Percentiles rank a stretch among this genome's conserved stretches.
Evolutionary conservation across 129 eudicot genomes (phyloP).

Genomic region (Artemisia annua): DNA sequence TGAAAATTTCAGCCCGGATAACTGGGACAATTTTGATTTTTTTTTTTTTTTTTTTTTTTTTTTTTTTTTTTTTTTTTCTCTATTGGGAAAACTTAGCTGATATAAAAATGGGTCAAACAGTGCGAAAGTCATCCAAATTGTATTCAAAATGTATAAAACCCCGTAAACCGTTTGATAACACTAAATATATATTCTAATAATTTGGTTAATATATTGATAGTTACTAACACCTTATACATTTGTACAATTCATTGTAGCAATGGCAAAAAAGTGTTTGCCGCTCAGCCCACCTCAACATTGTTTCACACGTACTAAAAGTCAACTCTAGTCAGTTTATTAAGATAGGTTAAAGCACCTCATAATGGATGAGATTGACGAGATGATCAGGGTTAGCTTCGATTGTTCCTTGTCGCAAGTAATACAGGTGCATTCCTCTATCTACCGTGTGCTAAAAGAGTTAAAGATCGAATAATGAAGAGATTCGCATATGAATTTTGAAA

Average conservation of each 20-base stretch:
- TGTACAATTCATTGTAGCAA: too few species aligned
- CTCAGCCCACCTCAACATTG: too few species aligned
- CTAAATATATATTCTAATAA: too few species aligned
- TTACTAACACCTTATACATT: too few species aligned
- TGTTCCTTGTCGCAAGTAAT: slow-evolving; percentile 71
- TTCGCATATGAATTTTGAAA: slow-evolving; percentile 9
- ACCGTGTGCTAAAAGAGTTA: slow-evolving; percentile 61
- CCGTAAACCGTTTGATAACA: neutral
- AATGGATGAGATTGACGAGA: slow-evolving; percentile 85
- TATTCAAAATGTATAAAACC: neutral
- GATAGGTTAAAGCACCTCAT: slow-evolving; percentile 57
- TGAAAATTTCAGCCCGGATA: neutral
- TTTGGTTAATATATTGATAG: too few species aligned
- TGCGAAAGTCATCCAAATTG: neutral
- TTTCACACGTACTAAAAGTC: too few species aligned
- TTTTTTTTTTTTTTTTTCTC: too few species aligned
- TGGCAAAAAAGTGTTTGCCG: too few species aligned
- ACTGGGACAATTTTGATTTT: neutral
- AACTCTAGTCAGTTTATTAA: slow-evolving; percentile 7
- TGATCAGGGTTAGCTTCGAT: slow-evolving; percentile 81
- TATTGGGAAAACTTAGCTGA: too few species aligned
- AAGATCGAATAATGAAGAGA: slow-evolving; percentile 30
- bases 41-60: too few species aligned
- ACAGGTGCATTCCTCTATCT: slow-evolving; percentile 88
- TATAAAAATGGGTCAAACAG: neutral